Conservation (phyloP, 768 basidiomycete species). For the Candolleomyces eurysporus region DNA sequence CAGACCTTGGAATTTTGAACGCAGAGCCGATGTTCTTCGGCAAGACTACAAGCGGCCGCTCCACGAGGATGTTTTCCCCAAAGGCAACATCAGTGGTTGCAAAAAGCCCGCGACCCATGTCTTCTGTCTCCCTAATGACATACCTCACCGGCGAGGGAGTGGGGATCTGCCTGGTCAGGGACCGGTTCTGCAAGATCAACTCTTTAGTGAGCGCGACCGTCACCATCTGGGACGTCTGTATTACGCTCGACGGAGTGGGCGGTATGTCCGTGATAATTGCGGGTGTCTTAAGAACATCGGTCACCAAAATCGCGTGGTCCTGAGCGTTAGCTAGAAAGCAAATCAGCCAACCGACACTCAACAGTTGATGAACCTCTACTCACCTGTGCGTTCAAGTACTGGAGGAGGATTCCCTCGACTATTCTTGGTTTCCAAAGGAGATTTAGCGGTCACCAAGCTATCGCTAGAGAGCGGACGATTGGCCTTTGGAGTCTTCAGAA, state of each 20-base stretch:
- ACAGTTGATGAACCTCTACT: too few relatives aligned
- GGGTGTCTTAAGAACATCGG: neutral
- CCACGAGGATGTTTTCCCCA: constrained; percentile 10
- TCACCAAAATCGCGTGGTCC: neutral
- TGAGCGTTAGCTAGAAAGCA: too few relatives aligned
- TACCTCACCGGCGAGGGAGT: constrained; percentile 1
- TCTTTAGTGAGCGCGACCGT: neutral
- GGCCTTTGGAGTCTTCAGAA: constrained; percentile 18
- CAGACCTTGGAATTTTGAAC: neutral
- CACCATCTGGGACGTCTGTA: constrained; percentile 5
- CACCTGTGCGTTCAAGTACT: too few relatives aligned
- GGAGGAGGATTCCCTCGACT: too few relatives aligned
- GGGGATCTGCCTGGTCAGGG: neutral
- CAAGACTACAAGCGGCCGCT: constrained; percentile 11
- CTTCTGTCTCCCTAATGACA: neutral
- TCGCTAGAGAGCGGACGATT: neutral
- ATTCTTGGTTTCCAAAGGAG: too few relatives aligned
- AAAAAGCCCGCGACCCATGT: constrained; percentile 6
- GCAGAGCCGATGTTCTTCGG: constrained; percentile 4
- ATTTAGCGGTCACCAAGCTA: neutral
- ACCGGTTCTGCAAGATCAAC: neutral
- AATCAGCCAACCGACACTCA: too few relatives aligned
- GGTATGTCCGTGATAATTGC: constrained; percentile 12
- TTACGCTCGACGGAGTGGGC: neutral
- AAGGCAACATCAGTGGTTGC: constrained; percentile 5